Evolutionary conservation across 495 filamentous ascomycete species (phyloP).

Genomic region (Xylaria palmicola): DNA sequence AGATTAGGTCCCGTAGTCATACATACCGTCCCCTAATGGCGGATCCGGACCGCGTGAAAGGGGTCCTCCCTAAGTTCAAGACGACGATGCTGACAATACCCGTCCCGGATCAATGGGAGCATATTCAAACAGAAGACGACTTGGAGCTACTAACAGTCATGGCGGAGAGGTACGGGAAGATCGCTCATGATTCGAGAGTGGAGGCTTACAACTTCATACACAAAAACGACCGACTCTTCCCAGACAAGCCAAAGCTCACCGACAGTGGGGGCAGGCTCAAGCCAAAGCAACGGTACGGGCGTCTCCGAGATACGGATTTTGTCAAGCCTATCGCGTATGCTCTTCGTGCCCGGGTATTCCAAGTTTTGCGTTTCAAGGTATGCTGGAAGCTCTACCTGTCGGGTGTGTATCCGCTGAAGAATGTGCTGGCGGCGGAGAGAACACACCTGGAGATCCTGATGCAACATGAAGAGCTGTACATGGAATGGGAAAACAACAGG

Average conservation of each 20-base stretch:
- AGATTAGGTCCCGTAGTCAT: neutral
- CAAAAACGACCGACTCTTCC: neutral
- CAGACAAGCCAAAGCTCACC: constrained; percentile 2
- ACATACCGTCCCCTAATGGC: neutral
- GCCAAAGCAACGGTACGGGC: neutral
- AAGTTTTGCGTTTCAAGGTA: neutral
- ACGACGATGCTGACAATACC: neutral
- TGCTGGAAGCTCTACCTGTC: neutral
- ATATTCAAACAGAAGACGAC: neutral
- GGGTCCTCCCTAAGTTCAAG: neutral
- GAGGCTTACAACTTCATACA: neutral
- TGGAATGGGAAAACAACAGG: constrained; percentile 21
- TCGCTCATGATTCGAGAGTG: neutral
- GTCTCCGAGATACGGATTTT: neutral
- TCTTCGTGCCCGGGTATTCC: constrained; percentile 10
- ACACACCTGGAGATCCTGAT: neutral
- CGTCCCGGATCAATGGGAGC: neutral
- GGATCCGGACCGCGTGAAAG: neutral
- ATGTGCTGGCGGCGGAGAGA: constrained; percentile 7
- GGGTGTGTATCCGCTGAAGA: neutral
- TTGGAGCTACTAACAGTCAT: neutral
- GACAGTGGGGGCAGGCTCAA: neutral
- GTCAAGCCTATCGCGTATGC: neutral
- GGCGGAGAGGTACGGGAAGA: neutral
- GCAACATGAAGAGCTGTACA: constrained; percentile 16